phyloP scores from a whole-genome alignment of 2,329 filamentous ascomycete genomes.

The Zelopaecilomyces penicillatus region DNA sequence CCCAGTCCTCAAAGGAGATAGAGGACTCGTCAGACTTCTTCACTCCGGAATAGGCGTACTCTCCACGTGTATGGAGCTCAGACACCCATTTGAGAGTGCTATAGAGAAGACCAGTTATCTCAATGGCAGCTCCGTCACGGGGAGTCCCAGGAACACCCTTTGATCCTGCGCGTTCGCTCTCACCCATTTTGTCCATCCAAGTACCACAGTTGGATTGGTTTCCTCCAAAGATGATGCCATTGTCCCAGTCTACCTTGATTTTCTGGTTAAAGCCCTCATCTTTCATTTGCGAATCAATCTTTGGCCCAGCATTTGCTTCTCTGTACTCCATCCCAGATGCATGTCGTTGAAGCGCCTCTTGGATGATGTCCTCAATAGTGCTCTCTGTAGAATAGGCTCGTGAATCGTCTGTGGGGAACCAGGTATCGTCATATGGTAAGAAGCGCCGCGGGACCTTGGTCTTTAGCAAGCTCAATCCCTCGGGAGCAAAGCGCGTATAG shows the following conservation, averaged over 20 bases:
- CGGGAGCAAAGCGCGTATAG: slow-evolving; percentile 72
- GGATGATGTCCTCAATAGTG: slow-evolving; percentile 80
- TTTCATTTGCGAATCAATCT: slow-evolving; percentile 88
- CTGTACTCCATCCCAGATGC: slow-evolving; percentile 84
- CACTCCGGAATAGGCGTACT: slow-evolving; percentile 67
- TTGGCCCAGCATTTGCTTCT: slow-evolving; percentile 85
- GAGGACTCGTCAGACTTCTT: slow-evolving; percentile 49
- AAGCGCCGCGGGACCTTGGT: slow-evolving; percentile 77
- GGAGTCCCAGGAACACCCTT: slow-evolving; percentile 96
- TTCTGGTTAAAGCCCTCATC: slow-evolving; percentile 87
- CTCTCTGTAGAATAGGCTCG: slow-evolving; percentile 80
- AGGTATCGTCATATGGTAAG: slow-evolving; percentile 90
- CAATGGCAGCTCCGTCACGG: slow-evolving; percentile 86
- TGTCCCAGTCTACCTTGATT: slow-evolving; percentile 84
- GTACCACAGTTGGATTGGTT: slow-evolving; percentile 94
- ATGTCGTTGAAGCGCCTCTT: slow-evolving; percentile 88
- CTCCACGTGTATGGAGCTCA: slow-evolving; percentile 55
- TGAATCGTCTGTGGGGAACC: slow-evolving; percentile 74
- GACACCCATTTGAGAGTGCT: slow-evolving; percentile 79
- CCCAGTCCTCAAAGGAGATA: slow-evolving; percentile 73
- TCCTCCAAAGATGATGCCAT: slow-evolving; percentile 83
- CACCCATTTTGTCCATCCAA: slow-evolving; percentile 99
- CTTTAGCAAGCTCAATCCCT: slow-evolving; percentile 65
- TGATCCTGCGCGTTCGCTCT: slow-evolving; percentile 79
- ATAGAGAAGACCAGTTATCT: slow-evolving; percentile 90